Conservation (phyloP, 805 yeast genomes). For the Schwanniomyces occidentalis region DNA sequence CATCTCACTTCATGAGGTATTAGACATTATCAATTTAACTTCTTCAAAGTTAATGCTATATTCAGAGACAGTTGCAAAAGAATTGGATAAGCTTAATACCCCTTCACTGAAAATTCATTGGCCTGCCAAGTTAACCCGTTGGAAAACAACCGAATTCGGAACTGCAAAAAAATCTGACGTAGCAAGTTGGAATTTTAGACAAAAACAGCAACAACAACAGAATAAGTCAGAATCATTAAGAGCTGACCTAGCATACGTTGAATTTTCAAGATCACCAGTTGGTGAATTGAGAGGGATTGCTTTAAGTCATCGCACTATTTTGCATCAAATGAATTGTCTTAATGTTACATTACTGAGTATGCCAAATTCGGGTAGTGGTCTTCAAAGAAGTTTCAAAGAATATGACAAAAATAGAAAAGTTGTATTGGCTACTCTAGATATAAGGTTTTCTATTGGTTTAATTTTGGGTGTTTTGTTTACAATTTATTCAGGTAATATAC, state of each 20-base stretch:
- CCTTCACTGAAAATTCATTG: constrained; percentile 48
- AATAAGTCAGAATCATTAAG: constrained; percentile 10
- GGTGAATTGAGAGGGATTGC: constrained; percentile 95
- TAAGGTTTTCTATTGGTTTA: constrained; percentile 71
- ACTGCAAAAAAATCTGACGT: constrained; percentile 41
- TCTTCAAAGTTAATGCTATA: constrained; percentile 76
- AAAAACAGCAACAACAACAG: constrained; percentile 11
- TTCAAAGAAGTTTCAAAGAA: constrained; percentile 39
- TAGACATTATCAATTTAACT: constrained; percentile 69
- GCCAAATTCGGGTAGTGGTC: constrained; percentile 58
- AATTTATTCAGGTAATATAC: constrained; percentile 78
- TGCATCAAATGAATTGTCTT: constrained; percentile 83
- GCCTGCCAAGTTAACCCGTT: constrained; percentile 73
- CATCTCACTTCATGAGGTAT: constrained; percentile 65
- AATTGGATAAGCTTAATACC: constrained; percentile 60
- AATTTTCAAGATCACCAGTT: constrained; percentile 83
- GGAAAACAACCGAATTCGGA: constrained; percentile 91
- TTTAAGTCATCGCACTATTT: constrained; percentile 81
- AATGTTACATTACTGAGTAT: constrained; percentile 66
- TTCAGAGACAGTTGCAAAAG: constrained; percentile 76
- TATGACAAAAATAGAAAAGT: constrained; percentile 49
- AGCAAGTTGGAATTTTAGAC: constrained; percentile 21
- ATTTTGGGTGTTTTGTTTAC: constrained; percentile 79
- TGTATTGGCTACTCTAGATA: constrained; percentile 48
- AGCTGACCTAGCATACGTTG: constrained; percentile 84